These are phyloP conservation scores for Protomyces inundatus DNA, from an alignment of 1,139 yeast genomes.

Conservation along the genomic window DNA sequence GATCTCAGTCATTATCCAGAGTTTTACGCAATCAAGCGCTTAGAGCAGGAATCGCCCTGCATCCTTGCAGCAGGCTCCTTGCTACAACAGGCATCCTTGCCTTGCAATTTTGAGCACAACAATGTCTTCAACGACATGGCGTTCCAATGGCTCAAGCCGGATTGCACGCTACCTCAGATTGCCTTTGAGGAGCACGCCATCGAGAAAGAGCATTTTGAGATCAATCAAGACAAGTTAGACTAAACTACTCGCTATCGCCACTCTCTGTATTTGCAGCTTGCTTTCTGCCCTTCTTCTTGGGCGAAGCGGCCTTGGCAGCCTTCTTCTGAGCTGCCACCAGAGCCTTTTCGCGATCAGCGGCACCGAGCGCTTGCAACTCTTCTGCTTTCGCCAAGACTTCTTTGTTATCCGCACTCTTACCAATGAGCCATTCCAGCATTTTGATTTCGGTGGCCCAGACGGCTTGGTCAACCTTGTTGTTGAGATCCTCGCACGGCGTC, in stretches of 20 bases:
- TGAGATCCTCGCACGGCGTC: conserved; percentile 62
- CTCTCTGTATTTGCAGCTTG: not conserved
- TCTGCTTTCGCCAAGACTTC: conserved; percentile 51
- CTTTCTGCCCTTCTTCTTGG: conserved; percentile 5
- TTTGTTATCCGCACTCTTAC: conserved; percentile 49
- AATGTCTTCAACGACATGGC: conserved; percentile 23
- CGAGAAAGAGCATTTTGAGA: conserved; percentile 21
- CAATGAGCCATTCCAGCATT: conserved; percentile 63
- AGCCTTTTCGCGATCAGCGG: conserved; percentile 20
- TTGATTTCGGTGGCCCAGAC: conserved; percentile 80
- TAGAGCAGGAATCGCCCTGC: conserved; percentile 12
- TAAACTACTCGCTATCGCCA: not conserved
- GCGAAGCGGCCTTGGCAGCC: conserved; percentile 13
- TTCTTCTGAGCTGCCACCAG: conserved; percentile 22
- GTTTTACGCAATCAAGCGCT: not conserved
- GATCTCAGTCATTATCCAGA: conserved; percentile 13
- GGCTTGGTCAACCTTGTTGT: conserved; percentile 46
- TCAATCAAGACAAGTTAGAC: conserved; percentile 9
- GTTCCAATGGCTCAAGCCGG: conserved; percentile 9
- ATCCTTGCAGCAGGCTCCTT: not conserved
- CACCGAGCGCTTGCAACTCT: conserved; percentile 40
- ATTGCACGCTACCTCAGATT: not conserved
- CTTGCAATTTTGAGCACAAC: conserved; percentile 17
- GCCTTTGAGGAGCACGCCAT: conserved; percentile 7
- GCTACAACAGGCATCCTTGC: not conserved